Evolutionary conservation across 2,329 filamentous ascomycete species (phyloP).

Genomic region (Diaporthe citrichinensis): DNA sequence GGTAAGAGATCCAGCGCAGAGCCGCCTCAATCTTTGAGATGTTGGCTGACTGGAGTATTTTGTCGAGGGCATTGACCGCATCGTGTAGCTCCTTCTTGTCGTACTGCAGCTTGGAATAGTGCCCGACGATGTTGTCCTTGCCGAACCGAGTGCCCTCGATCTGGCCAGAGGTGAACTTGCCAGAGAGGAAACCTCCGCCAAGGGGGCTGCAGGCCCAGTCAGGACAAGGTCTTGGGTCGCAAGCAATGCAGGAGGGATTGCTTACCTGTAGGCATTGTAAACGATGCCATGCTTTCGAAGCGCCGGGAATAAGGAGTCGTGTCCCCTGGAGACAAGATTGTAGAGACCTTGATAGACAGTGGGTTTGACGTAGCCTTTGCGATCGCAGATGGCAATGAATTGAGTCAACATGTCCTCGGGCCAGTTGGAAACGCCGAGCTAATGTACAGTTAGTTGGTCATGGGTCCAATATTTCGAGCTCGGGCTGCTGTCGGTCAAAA

Average conservation of each 20-base stretch:
- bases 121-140: constrained; percentile 39
- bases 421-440: constrained; percentile 29
- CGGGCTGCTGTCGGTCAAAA: not conserved
- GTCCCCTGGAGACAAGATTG: constrained; percentile 40
- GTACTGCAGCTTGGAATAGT: constrained; percentile 40
- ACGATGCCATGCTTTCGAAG: constrained; percentile 37
- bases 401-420: constrained; percentile 9
- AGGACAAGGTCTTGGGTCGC: not conserved
- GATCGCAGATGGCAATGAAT: constrained; percentile 41
- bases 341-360: constrained; percentile 42
- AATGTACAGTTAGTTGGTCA: not conserved
- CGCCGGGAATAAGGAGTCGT: constrained; percentile 34
- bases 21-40: constrained; percentile 42
- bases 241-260: not conserved
- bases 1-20: constrained; percentile 37
- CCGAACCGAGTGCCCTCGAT: constrained; percentile 43
- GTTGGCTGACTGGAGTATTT: constrained; percentile 34
- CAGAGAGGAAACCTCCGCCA: constrained; percentile 43
- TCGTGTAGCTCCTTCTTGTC: constrained; percentile 42
- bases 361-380: constrained; percentile 40
- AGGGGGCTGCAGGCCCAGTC: constrained; percentile 38
- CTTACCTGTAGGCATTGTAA: constrained; percentile 37
- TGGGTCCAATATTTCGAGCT: not conserved
- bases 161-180: constrained; percentile 41
- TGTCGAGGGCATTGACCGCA: constrained; percentile 34